Base-by-base conservation (phyloP, 331 rosid species). In the Cydonia oblonga region DNA sequence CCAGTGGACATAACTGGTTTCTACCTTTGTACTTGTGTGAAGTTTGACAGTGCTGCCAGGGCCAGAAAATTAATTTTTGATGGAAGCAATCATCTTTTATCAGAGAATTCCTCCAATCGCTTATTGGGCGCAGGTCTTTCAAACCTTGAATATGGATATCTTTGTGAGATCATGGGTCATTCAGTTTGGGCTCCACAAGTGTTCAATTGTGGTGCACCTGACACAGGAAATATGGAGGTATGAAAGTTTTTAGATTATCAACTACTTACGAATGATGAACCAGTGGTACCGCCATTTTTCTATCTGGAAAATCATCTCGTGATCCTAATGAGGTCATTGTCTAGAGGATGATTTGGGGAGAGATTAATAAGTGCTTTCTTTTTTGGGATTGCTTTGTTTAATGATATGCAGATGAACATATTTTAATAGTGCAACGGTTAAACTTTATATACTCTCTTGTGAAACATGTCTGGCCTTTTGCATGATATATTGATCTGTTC, bases 181-280 rank as follows among this genome's bases (percentile, higher is more conserved):
- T 95, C 97, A 38, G n/a, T 78, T 70, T 95, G 99, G 97, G 97
- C 99, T 68, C 99, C 97, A 10, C 99, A 88, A 79, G 83, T 95
- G 68, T 95, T 95, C 76, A 95, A 95, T 62, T 95, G 99, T 73
- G 88, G 89, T 32, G 86, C 97, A 51, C 99, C 99, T 40, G 99
- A 89, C 87, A 95, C 99, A 1, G 99, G 99, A 70, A 95, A 95
- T 79, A 95, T 91, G 99, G 99, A 95, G 96, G 99, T 95, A 81
- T 76, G 83, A 68, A 60, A 54, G 81, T 30, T 69, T 73, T 15
- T 19, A 65, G 53, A 46, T 80, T 72, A 57, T 35, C 25, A 64
- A 70, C 18, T 66, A 52, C 56, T 69, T 73, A 75, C 65, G 54
- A 26, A 64, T 77, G 68, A 40, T 54, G 20, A 63, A 67, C 77